Percentiles rank a stretch among this genome's conserved stretches.
Evolutionary conservation across 805 yeast genomes (phyloP).

Genomic region (Candida endomychidarum): DNA sequence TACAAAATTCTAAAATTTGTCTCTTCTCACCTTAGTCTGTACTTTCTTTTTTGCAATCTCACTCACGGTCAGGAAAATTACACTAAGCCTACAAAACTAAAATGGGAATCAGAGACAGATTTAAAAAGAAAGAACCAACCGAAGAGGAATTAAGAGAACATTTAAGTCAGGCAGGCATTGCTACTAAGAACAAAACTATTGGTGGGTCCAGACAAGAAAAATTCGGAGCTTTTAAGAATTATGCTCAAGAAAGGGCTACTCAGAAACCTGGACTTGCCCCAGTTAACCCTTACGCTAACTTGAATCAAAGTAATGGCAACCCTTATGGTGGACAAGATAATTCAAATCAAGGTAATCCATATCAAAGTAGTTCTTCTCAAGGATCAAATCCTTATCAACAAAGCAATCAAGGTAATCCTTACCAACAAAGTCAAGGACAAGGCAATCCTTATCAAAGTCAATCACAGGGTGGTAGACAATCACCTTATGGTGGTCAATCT

Average conservation of each 20-base stretch:
- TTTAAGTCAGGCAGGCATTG: conserved; percentile 41
- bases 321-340: conserved; percentile 4
- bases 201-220: conserved; percentile 44
- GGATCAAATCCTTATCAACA: conserved; percentile 5
- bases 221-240: conserved; percentile 50
- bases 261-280: conserved; percentile 40
- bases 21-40: not conserved
- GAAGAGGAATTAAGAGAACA: conserved; percentile 45
- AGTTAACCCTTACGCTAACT: conserved; percentile 41
- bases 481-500: not conserved
- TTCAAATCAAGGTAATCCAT: conserved; percentile 1
- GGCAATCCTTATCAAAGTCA: conserved; percentile 1
- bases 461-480: no score
- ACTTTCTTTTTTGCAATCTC: conserved; percentile 1
- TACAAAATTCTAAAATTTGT: no score
- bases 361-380: not conserved
- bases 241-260: conserved; percentile 45
- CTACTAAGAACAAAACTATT: conserved; percentile 30
- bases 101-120: conserved; percentile 49
- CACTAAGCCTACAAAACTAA: not conserved
- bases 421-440: not conserved
- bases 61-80: conserved; percentile 8
- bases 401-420: not conserved
- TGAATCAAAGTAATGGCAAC: conserved; percentile 15
- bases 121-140: conserved; percentile 51